Evolutionary conservation across 345 rosid species (phyloP), one percentile per base, ranked within the genome.

Genomic region (Lepidium africanum): DNA sequence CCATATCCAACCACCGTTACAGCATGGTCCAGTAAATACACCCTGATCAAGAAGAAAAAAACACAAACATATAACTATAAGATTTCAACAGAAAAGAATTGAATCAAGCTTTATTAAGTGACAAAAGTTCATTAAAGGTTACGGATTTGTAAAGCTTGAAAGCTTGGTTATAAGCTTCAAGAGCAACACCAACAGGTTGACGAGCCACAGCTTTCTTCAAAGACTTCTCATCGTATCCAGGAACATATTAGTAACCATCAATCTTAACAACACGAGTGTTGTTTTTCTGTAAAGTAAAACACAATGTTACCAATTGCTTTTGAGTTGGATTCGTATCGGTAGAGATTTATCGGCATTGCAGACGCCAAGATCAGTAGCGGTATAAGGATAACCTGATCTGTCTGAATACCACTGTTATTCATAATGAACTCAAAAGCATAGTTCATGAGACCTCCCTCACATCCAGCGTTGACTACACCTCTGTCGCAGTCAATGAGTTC

Each of bases 401-500:
- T 45, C 35, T 87, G 86, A 47, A 89, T 76, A 32, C 96, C 96
- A 30, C 93, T 89, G n/a, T 87, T 89, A 4, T 78, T 59, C 13
- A 69, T 76, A 40, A 89, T 87, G 45, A 81, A 87, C n/a, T 87
- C 70, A 62, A 83, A 89, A 10, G 84, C 93, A 67, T 85, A 76
- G 63, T 84, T 89, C 96, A 89, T 89, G 5, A 87, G 86, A 62
- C 96, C 96, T 33, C 96, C 96, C 59, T 76, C 71, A 72, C 96
- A 89, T 5, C 96, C 96, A 54, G 53, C 65, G 66, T 89, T 85
- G 61, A 25, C 27, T 81, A 85, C 27, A 10, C 69, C 2, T 2
- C 21, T 81, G 74, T 89, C 96, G 59, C 93, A 87, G 30, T 89
- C 96, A 37, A 89, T 87, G 60, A 89, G 78, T 66, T 89, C 88